These are phyloP conservation scores for Aspergillus neotritici DNA, from an alignment of 2,329 filamentous ascomycete species.

Conservation along the genomic window DNA sequence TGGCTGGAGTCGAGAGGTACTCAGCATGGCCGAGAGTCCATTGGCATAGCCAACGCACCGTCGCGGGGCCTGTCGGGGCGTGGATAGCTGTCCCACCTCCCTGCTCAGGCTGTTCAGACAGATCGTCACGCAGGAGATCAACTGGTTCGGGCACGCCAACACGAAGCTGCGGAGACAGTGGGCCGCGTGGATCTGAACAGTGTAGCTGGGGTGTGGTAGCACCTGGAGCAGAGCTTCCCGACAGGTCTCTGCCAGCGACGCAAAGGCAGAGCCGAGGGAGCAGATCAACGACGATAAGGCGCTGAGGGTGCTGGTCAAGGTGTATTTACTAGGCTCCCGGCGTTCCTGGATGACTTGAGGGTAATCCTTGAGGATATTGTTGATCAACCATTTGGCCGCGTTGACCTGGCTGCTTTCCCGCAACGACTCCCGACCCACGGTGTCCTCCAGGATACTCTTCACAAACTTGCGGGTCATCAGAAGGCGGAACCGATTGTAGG, in stretches of 20 bases:
- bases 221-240: conserved; percentile 85
- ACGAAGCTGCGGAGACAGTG: conserved; percentile 82
- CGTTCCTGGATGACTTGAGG: conserved; percentile 83
- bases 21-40: conserved; percentile 82
- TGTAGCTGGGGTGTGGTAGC: conserved; percentile 90
- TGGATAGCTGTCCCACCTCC: conserved; percentile 71
- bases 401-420: conserved; percentile 84
- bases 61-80: conserved; percentile 70
- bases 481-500: conserved; percentile 79
- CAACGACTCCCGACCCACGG: conserved; percentile 73
- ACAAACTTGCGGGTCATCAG: conserved; percentile 80
- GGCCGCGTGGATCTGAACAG: conserved; percentile 85
- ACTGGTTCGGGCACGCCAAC: conserved; percentile 83
- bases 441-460: conserved; percentile 74
- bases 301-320: conserved; percentile 70
- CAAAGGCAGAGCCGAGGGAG: conserved; percentile 75
- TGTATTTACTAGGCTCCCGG: conserved; percentile 81
- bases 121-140: conserved; percentile 84
- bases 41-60: conserved; percentile 88
- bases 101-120: conserved; percentile 93
- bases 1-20: conserved; percentile 79
- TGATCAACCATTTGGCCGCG: conserved; percentile 75
- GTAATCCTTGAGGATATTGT: conserved; percentile 88
- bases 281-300: conserved; percentile 72
- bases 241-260: conserved; percentile 71